Evolutionary conservation across 2,329 filamentous ascomycete genomes (phyloP), one percentile per base, ranked within the genome.

Genomic region (Trichoderma polysporum): DNA sequence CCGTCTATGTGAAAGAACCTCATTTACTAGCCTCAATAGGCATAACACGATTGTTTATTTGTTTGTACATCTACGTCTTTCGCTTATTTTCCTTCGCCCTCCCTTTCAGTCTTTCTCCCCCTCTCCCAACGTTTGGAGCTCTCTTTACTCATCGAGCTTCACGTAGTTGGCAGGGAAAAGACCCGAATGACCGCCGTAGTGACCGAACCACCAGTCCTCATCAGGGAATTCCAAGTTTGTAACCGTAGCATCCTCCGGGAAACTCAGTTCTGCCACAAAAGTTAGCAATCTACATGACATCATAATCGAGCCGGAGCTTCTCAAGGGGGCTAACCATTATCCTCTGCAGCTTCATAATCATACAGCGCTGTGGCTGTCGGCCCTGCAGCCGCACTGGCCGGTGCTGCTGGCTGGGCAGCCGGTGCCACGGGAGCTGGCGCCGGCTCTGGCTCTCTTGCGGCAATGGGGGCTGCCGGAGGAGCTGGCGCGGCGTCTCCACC

Each of bases 191-290:
- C 93, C 93, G 29, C 89, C 85, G 78, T 91, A 96, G 74, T 91
- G 88, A 67, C 95, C 95, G 73, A 94, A 91, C 95, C 95, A 99
- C 95, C 95, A 99, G 76, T 99, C 95, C 71, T 98, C 94, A 74
- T 98, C 95, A 2, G 95, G 95, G 79, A 98, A 98, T 82, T 97
- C 92, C 70, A 99, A 82, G 75, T 91, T 86, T 31, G 86, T 91
- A 73, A 99, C 90, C 70, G 84, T 93, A 45, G 91, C 94, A 33
- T 91, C 90, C 74, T 99, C 95, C 2, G 93, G 92, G 82, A 99
- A 99, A 77, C 90, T 93, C 70, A 88, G 75, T 72, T 88, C 86
- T 88, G 73, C 58, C 33, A 31, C 88, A 74, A 82, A 72, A 74
- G 74, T 74, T 68, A 75, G 73, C 68, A 17, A 49, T 22, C 8